A percentile compares a stretch with the other conserved stretches of the same genome.
These are phyloP conservation scores for Ceratobasidium sp. DNA, from an alignment of 1,284 basidiomycete genomes.

Conservation along the genomic window DNA sequence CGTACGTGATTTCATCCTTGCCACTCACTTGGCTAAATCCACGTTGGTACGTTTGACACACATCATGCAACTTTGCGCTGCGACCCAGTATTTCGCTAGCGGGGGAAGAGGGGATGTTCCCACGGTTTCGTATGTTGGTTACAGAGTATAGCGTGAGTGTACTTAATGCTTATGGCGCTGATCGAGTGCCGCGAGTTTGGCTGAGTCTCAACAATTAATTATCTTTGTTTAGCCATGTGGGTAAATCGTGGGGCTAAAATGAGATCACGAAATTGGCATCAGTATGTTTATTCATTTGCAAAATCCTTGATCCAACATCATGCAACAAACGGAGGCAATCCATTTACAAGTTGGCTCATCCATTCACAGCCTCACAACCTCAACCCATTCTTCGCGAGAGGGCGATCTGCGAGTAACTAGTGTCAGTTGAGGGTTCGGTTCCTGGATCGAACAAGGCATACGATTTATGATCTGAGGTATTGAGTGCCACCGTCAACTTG, in stretches of 20 bases:
- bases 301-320: not conserved
- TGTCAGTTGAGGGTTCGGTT: not conserved
- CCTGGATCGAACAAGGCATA: not conserved
- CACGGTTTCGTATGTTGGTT: not conserved
- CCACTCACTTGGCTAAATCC: conserved; percentile 1
- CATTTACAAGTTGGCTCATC: not conserved
- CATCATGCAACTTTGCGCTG: not conserved
- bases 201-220: conserved; percentile 10
- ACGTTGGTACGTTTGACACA: not conserved
- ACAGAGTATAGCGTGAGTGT: not conserved
- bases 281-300: not conserved
- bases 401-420: not conserved
- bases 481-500: conserved; percentile 60
- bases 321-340: not conserved
- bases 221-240: conserved; percentile 7
- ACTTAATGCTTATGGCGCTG: not conserved
- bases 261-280: conserved; percentile 10
- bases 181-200: not conserved
- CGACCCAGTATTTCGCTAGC: not conserved
- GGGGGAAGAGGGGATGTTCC: not conserved
- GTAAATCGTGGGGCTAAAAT: conserved; percentile 7
- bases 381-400: conserved; percentile 39
- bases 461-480: conserved; percentile 14
- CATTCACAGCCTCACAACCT: conserved; percentile 11
- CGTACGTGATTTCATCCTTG: not conserved